These are phyloP conservation scores for Chenopodium album DNA, from an alignment of 148 eudicot species.

Conservation along the genomic window DNA sequence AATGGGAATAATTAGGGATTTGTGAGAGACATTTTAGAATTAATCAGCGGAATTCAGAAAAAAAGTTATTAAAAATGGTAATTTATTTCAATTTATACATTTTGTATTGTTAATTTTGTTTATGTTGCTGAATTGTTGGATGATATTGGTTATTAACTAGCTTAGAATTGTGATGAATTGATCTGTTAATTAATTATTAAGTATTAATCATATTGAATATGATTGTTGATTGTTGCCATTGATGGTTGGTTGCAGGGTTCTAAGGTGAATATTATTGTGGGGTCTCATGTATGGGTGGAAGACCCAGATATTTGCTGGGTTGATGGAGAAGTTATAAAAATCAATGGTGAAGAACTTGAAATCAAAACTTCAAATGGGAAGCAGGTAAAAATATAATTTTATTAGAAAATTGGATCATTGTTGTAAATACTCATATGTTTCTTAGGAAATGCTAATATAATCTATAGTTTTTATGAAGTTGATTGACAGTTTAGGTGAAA, in stretches of 20 bases:
- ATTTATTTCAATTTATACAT: neutral
- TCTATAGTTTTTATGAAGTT: neutral
- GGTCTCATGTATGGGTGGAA: conserved; percentile 49
- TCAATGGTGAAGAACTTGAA: conserved; percentile 40
- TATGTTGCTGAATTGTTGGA: neutral
- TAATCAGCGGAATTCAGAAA: neutral
- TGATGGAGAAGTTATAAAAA: conserved; percentile 40
- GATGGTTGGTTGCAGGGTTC: conserved; percentile 36
- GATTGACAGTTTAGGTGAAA: neutral
- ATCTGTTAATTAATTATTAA: neutral
- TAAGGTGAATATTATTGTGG: conserved; percentile 34
- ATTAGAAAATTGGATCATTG: too few species aligned
- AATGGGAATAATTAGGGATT: conserved; percentile 15
- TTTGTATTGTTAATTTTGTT: too few species aligned
- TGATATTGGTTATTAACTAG: neutral
- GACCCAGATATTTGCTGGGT: conserved; percentile 43
- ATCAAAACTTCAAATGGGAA: conserved; percentile 43
- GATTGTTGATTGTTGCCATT: conserved; percentile 7
- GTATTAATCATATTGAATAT: too few species aligned
- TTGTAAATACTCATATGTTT: neutral
- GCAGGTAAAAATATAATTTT: conserved; percentile 25
- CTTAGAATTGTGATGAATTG: neutral
- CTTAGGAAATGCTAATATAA: neutral
- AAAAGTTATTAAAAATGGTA: conserved; percentile 16
- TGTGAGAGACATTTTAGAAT: neutral